phyloP scores from a whole-genome alignment of 768 basidiomycete species.

The Trametes punicea region DNA sequence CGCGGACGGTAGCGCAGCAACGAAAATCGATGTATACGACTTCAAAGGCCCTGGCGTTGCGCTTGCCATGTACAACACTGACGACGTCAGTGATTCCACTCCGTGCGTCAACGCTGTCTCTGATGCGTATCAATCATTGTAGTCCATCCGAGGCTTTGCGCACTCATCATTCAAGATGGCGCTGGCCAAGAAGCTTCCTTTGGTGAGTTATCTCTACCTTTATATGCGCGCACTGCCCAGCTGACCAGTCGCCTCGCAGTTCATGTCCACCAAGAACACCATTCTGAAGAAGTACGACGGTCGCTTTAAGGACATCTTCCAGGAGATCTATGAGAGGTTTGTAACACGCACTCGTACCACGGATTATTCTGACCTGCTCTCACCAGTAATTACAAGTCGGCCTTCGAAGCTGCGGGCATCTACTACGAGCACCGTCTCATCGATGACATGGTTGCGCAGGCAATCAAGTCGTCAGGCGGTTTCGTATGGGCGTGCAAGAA shows the following conservation, averaged over 20 bases:
- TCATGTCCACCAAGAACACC: conserved; percentile 98
- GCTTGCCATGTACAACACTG: conserved; percentile 98
- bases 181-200: conserved; percentile 68
- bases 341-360: conserved; percentile 20
- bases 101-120: background rate
- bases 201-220: conserved; percentile 40
- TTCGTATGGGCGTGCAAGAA: conserved; percentile 70
- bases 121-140: background rate
- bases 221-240: background rate
- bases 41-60: conserved; percentile 93
- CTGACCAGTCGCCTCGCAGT: conserved; percentile 39
- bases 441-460: conserved; percentile 98
- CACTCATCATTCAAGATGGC: conserved; percentile 99
- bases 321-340: conserved; percentile 84
- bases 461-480: conserved; percentile 93
- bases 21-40: conserved; percentile 81
- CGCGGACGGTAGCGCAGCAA: conserved; percentile 62
- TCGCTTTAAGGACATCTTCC: conserved; percentile 98
- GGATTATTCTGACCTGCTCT: background rate
- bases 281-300: conserved; percentile 98
- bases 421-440: conserved; percentile 97
- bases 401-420: conserved; percentile 67
- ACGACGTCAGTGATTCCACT: conserved; percentile 54
- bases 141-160: conserved; percentile 94
- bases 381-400: conserved; percentile 59